Evolutionary conservation across 495 filamentous ascomycete genomes (phyloP).

Genomic region (Talaromyces stipitatus): DNA sequence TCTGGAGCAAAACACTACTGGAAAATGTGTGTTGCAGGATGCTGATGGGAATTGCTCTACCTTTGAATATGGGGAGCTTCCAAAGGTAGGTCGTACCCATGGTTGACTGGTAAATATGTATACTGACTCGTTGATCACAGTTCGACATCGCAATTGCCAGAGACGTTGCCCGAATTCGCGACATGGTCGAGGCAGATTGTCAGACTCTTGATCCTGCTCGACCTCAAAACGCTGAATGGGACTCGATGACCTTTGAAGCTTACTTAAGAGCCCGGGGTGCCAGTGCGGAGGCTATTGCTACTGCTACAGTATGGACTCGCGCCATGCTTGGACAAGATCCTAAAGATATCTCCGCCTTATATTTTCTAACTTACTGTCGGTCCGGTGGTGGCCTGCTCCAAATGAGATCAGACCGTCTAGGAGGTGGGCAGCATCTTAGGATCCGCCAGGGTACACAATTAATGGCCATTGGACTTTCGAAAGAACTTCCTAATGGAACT

Average conservation of each 20-base stretch:
- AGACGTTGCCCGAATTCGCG: slow-evolving; percentile 12
- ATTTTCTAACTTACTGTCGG: slow-evolving; percentile 37
- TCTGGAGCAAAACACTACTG: slow-evolving; percentile 33
- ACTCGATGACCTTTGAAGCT: slow-evolving; percentile 24
- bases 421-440: slow-evolving; percentile 38
- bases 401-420: slow-evolving; percentile 12
- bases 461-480: slow-evolving; percentile 19
- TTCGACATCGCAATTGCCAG: not conserved
- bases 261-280: slow-evolving; percentile 15
- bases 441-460: slow-evolving; percentile 26
- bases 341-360: slow-evolving; percentile 34
- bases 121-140: not conserved
- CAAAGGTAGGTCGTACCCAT: not conserved
- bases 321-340: slow-evolving; percentile 39
- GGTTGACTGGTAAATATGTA: not conserved
- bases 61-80: not conserved
- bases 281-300: slow-evolving; percentile 15
- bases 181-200: not conserved
- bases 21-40: slow-evolving; percentile 26
- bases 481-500: slow-evolving; percentile 1
- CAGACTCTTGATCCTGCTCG: not conserved
- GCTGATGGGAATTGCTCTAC: slow-evolving; percentile 21
- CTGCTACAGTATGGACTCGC: slow-evolving; percentile 24
- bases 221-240: slow-evolving; percentile 15
- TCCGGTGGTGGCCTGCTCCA: slow-evolving; percentile 29